Conservation (phyloP, 202 grass and related monocot genomes). For the Sporobolus alterniflorus region DNA sequence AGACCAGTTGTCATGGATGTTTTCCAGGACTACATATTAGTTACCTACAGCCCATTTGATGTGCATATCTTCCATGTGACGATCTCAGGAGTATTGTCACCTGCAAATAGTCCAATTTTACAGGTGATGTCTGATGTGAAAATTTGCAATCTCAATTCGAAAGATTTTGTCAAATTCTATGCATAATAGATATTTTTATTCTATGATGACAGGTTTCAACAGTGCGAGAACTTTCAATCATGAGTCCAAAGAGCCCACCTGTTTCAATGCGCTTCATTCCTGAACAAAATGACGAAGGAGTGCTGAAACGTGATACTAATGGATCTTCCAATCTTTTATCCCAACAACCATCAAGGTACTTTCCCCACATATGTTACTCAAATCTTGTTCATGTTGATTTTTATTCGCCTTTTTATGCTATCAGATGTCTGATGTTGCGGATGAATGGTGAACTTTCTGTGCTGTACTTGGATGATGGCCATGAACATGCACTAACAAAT, state of each 20-base stretch:
- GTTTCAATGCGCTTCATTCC: slow-evolving; percentile 96
- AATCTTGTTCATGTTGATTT: slow-evolving; percentile 39
- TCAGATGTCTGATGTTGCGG: slow-evolving; percentile 94
- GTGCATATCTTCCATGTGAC: slow-evolving; percentile 98
- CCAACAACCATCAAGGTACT: slow-evolving; percentile 89
- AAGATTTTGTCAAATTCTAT: slow-evolving; percentile 13
- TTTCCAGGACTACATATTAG: slow-evolving; percentile 91
- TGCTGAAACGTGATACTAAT: slow-evolving; percentile 43
- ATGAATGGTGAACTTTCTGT: slow-evolving; percentile 96
- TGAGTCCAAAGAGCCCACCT: slow-evolving; percentile 93
- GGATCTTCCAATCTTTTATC: slow-evolving; percentile 56
- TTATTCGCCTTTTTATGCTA: slow-evolving; percentile 48
- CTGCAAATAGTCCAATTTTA: slow-evolving; percentile 79
- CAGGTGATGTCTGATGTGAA: slow-evolving; percentile 67
- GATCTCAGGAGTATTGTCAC: slow-evolving; percentile 83
- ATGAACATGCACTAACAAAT: slow-evolving; percentile 87
- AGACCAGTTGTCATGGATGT: slow-evolving; percentile 98
- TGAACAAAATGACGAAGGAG: slow-evolving; percentile 54
- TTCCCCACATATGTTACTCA: slow-evolving; percentile 7
- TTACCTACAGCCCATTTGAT: slow-evolving; percentile 99
- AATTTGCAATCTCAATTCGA: slow-evolving; percentile 13
- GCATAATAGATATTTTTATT: slow-evolving; percentile 3
- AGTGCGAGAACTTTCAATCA: slow-evolving; percentile 95
- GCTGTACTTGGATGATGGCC: slow-evolving; percentile 95
- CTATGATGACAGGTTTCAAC: slow-evolving; percentile 75